Evolutionary conservation across 495 filamentous ascomycete species (phyloP), one percentile per base, ranked within the genome.

Genomic region (Lasiosphaeria hispida): DNA sequence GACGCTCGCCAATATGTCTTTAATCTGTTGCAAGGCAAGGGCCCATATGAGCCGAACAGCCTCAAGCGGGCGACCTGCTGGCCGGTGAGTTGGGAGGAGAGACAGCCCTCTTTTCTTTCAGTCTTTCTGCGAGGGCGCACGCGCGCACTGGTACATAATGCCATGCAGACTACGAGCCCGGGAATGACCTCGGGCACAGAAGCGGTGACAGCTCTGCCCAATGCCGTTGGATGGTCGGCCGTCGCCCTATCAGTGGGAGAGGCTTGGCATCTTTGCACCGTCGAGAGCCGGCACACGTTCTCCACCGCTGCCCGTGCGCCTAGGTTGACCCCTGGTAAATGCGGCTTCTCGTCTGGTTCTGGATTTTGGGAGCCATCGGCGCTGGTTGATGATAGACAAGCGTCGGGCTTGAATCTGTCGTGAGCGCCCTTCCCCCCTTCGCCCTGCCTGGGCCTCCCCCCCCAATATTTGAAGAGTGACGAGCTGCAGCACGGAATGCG

Each of bases 31-130:
- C 13, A 42, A 55, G 49, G 48, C 19, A 56, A 53, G 44, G 57
- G 53, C 18, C 34, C 14, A 38, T 13, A 53, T 58, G 49, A 62
- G 23, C 59, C 56, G 51, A 56, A 59, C 39, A 60, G 59, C 64
- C 53, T 57, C 55, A 50, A 38, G 44, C 15, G 44, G 42, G 38
- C 9, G 15, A 39, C 38, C 53, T 50, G 47, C 47, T 34, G 38
- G 50, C 30, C 49, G 36, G 42, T 44, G 58, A 49, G 58, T 34
- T 40, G 40, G n/a, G 18, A 40, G 19, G 14, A 18, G 19, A 37
- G 33, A 23, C 42, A 3, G 4, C 13, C 4, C 42, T 45, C 42
- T 3, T 18, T 11, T 49, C 9, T 13, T 30, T 17, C 10, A 37
- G 33, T 19, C 48, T 14, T 33, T 36, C 15, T 51, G 40, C 15